phyloP scores from a whole-genome alignment of 495 filamentous ascomycete genomes.

The Penicillium odoratum region DNA sequence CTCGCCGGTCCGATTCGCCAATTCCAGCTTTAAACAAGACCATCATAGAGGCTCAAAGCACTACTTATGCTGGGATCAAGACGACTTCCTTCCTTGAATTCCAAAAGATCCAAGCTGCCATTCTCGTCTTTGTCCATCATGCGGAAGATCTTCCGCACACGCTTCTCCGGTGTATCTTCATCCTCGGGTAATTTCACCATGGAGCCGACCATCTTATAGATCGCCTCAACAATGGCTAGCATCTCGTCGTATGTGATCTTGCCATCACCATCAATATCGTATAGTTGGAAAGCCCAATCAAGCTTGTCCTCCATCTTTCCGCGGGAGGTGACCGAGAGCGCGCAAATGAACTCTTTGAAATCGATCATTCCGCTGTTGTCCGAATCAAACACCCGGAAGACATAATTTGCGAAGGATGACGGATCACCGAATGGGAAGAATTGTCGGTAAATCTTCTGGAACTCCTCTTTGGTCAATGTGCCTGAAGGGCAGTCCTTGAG shows the following conservation, averaged over 20 bases:
- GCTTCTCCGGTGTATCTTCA: slow-evolving; percentile 98
- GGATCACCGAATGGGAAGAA: slow-evolving; percentile 99
- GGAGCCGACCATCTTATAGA: slow-evolving; percentile 99
- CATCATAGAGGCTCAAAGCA: slow-evolving; percentile 68
- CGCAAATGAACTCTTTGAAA: slow-evolving; percentile 99
- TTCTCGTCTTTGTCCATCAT: slow-evolving; percentile 99
- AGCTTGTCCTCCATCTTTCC: slow-evolving; percentile 99
- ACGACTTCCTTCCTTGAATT: slow-evolving; percentile 85
- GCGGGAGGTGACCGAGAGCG: slow-evolving; percentile 91
- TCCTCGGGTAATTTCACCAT: slow-evolving; percentile 99
- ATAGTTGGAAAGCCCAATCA: slow-evolving; percentile 99
- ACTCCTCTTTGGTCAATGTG: slow-evolving; percentile 95
- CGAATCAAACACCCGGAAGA: slow-evolving; percentile 98
- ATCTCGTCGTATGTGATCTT: slow-evolving; percentile 99
- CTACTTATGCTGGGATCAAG: no score
- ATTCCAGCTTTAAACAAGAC: slow-evolving; percentile 66
- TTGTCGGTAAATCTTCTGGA: slow-evolving; percentile 99
- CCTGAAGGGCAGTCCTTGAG: slow-evolving; percentile 97
- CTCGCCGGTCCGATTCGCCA: background rate
- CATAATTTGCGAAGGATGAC: slow-evolving; percentile 95
- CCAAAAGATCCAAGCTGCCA: slow-evolving; percentile 85
- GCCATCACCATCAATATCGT: slow-evolving; percentile 98
- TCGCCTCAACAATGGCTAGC: slow-evolving; percentile 97
- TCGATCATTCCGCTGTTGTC: slow-evolving; percentile 97
- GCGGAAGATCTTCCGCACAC: slow-evolving; percentile 95